phyloP scores from a whole-genome alignment of 352 stramenopile species.

The Thalassiosira mediterranea region DNA sequence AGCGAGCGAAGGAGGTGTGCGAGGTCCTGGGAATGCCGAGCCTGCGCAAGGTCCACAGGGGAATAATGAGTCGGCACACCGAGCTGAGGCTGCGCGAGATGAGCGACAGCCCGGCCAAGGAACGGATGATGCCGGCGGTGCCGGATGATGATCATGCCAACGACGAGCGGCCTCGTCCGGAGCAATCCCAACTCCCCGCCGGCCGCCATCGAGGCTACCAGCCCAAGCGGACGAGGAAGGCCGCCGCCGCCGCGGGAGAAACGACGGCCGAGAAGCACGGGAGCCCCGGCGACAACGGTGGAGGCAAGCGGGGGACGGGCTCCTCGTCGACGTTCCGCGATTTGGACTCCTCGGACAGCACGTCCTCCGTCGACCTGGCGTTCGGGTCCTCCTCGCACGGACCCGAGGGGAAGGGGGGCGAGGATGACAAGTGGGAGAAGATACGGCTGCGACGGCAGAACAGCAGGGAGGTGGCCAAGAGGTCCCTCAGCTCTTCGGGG shows the following conservation, averaged over 20 bases:
- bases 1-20: constrained; percentile 14
- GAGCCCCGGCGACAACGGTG: neutral
- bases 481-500: no score
- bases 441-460: constrained; percentile 2
- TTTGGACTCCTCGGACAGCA: neutral
- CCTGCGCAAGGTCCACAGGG: constrained; percentile 10
- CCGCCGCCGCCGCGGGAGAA: no score
- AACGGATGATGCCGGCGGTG: no score
- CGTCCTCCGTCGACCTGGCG: constrained; percentile 8
- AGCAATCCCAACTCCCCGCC: neutral
- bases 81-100: constrained; percentile 15
- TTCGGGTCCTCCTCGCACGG: neutral
- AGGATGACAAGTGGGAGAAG: constrained; percentile 22
- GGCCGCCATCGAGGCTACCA: no score
- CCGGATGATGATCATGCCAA: no score
- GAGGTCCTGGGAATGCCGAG: constrained; percentile 23
- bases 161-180: no score
- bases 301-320: neutral
- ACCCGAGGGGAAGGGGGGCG: neutral
- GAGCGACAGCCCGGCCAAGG: neutral
- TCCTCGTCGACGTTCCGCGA: neutral
- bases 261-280: neutral
- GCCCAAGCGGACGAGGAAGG: no score
- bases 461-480: neutral
- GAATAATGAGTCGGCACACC: constrained; percentile 34